Evolutionary conservation across 129 eudicot genomes (phyloP).

Genomic region (Rutidosis leptorrhynchoides): DNA sequence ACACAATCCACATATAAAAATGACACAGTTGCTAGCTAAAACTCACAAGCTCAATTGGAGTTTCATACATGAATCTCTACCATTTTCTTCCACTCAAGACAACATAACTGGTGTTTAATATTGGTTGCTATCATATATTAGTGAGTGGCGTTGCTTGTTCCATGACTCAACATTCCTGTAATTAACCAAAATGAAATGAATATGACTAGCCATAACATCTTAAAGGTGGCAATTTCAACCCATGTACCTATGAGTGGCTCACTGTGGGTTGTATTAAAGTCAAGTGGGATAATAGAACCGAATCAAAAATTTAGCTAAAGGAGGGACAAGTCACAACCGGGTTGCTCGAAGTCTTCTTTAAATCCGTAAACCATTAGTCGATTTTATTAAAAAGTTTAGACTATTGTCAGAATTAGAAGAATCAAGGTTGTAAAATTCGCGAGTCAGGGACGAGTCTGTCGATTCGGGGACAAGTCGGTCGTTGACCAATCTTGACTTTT

Average conservation of each 20-base stretch:
- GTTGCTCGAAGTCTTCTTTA: not conserved
- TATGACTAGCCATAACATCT: conserved; percentile 5
- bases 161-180: conserved; percentile 14
- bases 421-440: no score
- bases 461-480: no score
- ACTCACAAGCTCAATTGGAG: not conserved
- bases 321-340: not conserved
- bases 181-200: not conserved
- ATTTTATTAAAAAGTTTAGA: not conserved
- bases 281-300: not conserved
- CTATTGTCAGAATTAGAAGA: not conserved
- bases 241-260: not conserved
- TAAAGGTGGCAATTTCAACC: not conserved
- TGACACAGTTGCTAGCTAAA: not conserved
- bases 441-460: no score
- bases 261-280: not conserved
- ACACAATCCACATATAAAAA: not conserved
- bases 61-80: not conserved
- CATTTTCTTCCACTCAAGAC: not conserved
- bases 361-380: not conserved
- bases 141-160: not conserved
- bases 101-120: not conserved
- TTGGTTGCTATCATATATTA: conserved; percentile 6
- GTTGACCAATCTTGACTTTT: no score
- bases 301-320: not conserved